Base-by-base conservation (phyloP, 352 stramenopile genomes). In the Phytophthora lateralis region DNA sequence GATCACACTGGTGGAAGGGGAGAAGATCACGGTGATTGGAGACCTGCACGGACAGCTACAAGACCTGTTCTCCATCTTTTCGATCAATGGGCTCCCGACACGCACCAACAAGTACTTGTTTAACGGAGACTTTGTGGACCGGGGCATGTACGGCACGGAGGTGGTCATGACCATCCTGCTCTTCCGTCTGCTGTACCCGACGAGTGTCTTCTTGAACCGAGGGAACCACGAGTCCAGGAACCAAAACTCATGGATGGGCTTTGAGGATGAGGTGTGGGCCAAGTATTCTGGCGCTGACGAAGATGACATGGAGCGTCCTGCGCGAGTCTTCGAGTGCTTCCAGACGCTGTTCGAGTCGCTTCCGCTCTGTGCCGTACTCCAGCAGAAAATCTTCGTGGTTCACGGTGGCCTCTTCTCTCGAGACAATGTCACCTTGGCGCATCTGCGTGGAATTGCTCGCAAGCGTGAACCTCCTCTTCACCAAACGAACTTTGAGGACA, bases 81-180 rank as follows among this genome's bases (percentile, higher is more conserved):
- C 82, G 11, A 89, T 97, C 60, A 97, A 97, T 59, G 93, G 93
- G 0, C 61, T 97, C 34, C 96, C 96, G 6, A 91, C 77, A 9
- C 42, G 48, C 9, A 91, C 86, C n/a, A 98, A 98, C 73, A 91
- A 91, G 63, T 98, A 98, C 68, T 69, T 99, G 1, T 98, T 99
- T 76, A 99, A 98, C 69, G 96, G 96, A 0, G 96, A 98, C 63
- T 98, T 98, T 70, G 96, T 98, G 34, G 96, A 99, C 63, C 83
- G 96, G 18, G 96, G 96, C 0, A 66, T 80, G 35, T 90, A 97
- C 55, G 93, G 93, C 58, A 84, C 85, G 0, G 95, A 98, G 59
- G 78, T 93, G 14, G 63, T 90, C 44, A 91, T 93, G 71, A 92
- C 79, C 14, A 64, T 93, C 24, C 49, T 91, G 24, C 62, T 78